Conservation (phyloP, 352 stramenopile genomes). For the Phytophthora foliorum region DNA sequence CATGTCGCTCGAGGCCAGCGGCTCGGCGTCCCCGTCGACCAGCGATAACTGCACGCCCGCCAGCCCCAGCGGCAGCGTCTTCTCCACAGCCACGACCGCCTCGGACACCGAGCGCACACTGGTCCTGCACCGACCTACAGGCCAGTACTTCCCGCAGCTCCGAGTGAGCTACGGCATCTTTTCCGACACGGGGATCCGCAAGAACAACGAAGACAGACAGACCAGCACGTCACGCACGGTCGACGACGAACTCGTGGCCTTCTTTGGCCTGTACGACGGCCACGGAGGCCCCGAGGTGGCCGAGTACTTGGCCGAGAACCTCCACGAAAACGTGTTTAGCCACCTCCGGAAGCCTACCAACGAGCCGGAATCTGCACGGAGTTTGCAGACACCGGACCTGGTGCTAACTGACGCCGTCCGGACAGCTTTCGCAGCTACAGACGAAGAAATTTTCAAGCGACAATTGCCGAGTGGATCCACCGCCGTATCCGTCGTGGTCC, state of each 20-base stretch:
- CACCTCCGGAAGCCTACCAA: constrained; percentile 44
- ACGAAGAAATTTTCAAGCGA: constrained; percentile 79
- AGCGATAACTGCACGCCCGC: constrained; percentile 54
- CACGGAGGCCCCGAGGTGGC: constrained; percentile 78
- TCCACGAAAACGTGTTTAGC: constrained; percentile 71
- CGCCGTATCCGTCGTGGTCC: constrained; percentile 69
- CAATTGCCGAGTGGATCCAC: constrained; percentile 84
- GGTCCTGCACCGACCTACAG: constrained; percentile 50
- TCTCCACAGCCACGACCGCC: constrained; percentile 77
- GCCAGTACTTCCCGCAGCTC: constrained; percentile 65
- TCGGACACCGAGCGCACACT: constrained; percentile 82
- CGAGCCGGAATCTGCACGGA: constrained; percentile 37
- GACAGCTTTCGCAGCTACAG: constrained; percentile 64
- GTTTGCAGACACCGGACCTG: constrained; percentile 23
- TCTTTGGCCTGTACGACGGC: constrained; percentile 89
- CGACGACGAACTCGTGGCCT: constrained; percentile 71
- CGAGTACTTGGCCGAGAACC: constrained; percentile 67
- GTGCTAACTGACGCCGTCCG: constrained; percentile 45
- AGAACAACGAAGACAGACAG: constrained; percentile 81
- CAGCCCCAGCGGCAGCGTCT: constrained; percentile 71
- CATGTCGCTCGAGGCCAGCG: constrained; percentile 67
- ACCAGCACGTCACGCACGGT: constrained; percentile 60
- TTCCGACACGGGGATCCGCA: constrained; percentile 81
- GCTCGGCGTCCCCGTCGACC: constrained; percentile 22
- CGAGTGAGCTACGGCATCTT: constrained; percentile 75